phyloP scores from a whole-genome alignment of 2,329 filamentous ascomycete species.

The Aspergillus neoniger region DNA sequence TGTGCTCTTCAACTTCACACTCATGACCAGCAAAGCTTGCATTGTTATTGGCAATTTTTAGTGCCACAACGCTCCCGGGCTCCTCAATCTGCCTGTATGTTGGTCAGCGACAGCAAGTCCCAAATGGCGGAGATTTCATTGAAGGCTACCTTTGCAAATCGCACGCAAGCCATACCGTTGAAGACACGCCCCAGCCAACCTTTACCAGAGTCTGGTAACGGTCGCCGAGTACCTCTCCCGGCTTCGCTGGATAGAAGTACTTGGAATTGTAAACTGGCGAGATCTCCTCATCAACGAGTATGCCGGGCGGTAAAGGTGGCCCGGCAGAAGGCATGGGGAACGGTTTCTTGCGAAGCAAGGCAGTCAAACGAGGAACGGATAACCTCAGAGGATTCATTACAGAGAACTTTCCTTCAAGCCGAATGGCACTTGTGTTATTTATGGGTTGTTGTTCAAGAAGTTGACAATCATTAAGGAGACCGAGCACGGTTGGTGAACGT shows the following conservation, averaged over 20 bases:
- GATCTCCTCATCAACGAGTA: constrained; percentile 33
- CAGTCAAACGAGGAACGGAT: constrained; percentile 20
- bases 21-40: constrained; percentile 27
- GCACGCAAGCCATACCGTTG: constrained; percentile 35
- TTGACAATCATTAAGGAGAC: no score
- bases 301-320: constrained; percentile 24
- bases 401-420: neutral
- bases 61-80: constrained; percentile 28
- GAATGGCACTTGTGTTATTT: no score
- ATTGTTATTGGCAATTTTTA: constrained; percentile 35
- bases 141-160: constrained; percentile 27
- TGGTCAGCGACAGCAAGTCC: no score
- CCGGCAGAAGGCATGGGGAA: constrained; percentile 28
- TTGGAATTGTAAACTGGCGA: constrained; percentile 32
- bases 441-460: no score
- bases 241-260: constrained; percentile 33
- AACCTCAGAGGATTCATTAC: constrained; percentile 27
- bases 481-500: no score
- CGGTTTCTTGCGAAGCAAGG: constrained; percentile 29
- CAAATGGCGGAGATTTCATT: no score
- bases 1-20: constrained; percentile 36
- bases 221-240: constrained; percentile 32
- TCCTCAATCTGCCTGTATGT: constrained; percentile 23
- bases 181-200: constrained; percentile 34
- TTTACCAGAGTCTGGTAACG: constrained; percentile 33